Evolutionary conservation across 1,284 basidiomycete genomes (phyloP).

Genomic region (Neonothopanus nambi): DNA sequence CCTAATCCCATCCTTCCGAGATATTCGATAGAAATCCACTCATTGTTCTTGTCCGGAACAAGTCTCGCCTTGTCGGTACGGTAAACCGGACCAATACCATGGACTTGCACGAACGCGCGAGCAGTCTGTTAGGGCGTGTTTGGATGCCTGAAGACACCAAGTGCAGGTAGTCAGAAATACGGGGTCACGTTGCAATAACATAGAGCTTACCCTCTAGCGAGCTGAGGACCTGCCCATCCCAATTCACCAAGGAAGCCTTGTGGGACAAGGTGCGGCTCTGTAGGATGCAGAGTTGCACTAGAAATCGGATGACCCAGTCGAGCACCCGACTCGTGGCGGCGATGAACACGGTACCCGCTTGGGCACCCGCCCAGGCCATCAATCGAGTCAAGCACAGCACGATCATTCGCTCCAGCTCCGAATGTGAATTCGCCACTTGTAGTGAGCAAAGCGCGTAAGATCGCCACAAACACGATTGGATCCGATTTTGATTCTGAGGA

Average conservation of each 20-base stretch:
- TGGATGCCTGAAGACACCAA: constrained; percentile 1
- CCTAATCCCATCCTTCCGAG: constrained; percentile 13
- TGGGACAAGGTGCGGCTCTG: constrained; percentile 3
- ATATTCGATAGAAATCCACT: constrained; percentile 12
- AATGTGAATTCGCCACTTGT: constrained; percentile 14
- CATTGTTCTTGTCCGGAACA: constrained; percentile 1
- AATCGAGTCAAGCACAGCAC: constrained; percentile 7
- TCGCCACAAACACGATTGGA: constrained; percentile 3
- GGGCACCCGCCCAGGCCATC: constrained; percentile 5
- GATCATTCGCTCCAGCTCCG: not conserved
- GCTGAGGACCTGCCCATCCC: constrained; percentile 11
- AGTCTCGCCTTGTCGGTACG: constrained; percentile 13
- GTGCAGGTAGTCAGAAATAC: too few relatives aligned
- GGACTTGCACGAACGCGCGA: constrained; percentile 8
- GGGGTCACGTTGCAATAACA: not conserved
- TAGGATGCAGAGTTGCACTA: constrained; percentile 13
- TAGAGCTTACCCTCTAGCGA: constrained; percentile 11
- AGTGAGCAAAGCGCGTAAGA: constrained; percentile 8
- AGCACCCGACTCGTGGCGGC: constrained; percentile 9
- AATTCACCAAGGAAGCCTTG: constrained; percentile 13
- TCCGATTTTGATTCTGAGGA: not conserved
- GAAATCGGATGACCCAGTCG: constrained; percentile 12
- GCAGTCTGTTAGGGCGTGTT: constrained; percentile 14
- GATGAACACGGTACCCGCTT: constrained; percentile 8
- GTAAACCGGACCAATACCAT: constrained; percentile 10